Base-by-base conservation (phyloP, 306 rosid species). In the Urtica urens region DNA sequence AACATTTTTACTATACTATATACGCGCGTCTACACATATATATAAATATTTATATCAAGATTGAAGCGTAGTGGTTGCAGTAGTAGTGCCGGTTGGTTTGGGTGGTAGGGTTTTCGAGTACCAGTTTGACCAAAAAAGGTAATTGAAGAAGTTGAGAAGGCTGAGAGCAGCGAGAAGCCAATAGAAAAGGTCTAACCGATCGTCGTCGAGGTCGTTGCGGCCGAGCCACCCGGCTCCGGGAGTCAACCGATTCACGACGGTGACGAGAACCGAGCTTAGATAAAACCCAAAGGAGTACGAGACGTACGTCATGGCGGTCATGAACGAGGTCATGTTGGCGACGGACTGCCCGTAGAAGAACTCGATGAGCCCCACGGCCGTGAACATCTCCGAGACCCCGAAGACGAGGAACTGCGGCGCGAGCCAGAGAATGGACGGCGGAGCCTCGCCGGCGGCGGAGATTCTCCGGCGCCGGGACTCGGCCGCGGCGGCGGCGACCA, bases 331-430 rank as follows among this genome's bases (percentile, higher is more conserved):
- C 96, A 87, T 80, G 24, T 73, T 63, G 2, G 73, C 24, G 8
- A 87, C 92, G 14, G 93, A 75, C 68, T 87, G 94, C 47, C 71
- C 76, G 57, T 87, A 83, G 38, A 80, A 87, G 19, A 83, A 87
- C 14, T 87, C 94, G 7, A 87, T 62, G 3, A 87, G 56, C 23
- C 96, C 96, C 2, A 83, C 82, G 1, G 71, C 70, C 6, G 96
- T 87, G 75, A 87, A 87, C 96, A 87, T 77, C 45, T 87, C 94
- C 10, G 94, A 94, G 29, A 80, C 67, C 14, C 96, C 96, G 49
- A 87, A 87, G 12, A 83, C 78, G 0, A 75, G 82, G 45, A 75
- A 83, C 47, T 80, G 96, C 46, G 80, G 80, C 1, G 94, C 75
- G 8, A 87, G 70, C 94, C 94, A 87, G 16, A 83, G 78, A 27